A percentile compares a stretch with the other conserved stretches of the same genome.
phyloP scores from a whole-genome alignment of 1,284 basidiomycete species.

The Coniferiporia weirii region DNA sequence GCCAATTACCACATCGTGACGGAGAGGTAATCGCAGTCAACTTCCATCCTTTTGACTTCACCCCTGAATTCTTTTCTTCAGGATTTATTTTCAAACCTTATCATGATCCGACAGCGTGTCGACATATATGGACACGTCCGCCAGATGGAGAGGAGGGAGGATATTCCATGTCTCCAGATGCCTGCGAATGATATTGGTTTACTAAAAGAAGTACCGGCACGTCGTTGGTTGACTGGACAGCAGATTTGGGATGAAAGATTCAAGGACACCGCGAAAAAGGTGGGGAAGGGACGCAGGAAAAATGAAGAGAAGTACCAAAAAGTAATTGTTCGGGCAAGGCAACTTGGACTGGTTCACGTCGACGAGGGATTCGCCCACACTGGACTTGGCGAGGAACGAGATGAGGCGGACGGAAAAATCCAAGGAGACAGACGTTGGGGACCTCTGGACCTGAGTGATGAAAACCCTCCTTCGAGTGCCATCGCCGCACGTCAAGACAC shows the following conservation, averaged over 20 bases:
- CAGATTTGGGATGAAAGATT: slow-evolving; percentile 53
- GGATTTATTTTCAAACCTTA: slow-evolving; percentile 28
- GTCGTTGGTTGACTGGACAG: slow-evolving; percentile 55
- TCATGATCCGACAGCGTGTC: slow-evolving; percentile 85
- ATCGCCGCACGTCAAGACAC: slow-evolving; percentile 62
- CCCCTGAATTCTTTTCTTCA: background rate
- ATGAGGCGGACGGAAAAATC: slow-evolving; percentile 8
- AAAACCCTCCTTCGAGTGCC: slow-evolving; percentile 55
- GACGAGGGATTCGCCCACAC: slow-evolving; percentile 12
- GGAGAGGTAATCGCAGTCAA: background rate
- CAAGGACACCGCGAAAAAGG: slow-evolving; percentile 34
- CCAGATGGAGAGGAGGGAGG: slow-evolving; percentile 66
- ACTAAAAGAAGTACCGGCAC: slow-evolving; percentile 58
- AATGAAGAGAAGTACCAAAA: slow-evolving; percentile 36
- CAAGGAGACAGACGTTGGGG: slow-evolving; percentile 46
- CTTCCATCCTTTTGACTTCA: background rate
- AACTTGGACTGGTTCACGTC: slow-evolving; percentile 41
- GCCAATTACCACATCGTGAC: background rate
- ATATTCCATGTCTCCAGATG: slow-evolving; percentile 63
- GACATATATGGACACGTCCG: slow-evolving; percentile 73
- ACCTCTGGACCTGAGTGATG: slow-evolving; percentile 52
- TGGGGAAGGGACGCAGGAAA: slow-evolving; percentile 35
- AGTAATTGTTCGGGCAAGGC: slow-evolving; percentile 41
- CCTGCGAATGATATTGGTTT: slow-evolving; percentile 57
- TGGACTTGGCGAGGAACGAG: slow-evolving; percentile 17